Conservation (phyloP, 2,329 filamentous ascomycete species). For the Tolypocladium guangdongense region DNA sequence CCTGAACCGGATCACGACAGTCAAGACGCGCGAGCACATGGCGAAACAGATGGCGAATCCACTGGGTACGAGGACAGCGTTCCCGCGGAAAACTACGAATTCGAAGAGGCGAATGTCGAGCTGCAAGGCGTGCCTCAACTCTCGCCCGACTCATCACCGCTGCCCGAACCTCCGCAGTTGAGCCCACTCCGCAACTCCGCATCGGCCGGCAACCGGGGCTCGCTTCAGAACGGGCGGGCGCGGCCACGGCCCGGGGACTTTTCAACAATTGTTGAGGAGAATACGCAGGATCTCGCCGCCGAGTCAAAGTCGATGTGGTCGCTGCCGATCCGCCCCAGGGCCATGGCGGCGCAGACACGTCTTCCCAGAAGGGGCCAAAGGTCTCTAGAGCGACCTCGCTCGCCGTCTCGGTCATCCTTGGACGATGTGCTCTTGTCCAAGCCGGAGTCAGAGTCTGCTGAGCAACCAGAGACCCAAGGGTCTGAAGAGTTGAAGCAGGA, state of each 20-base stretch:
- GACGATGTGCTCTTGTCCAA: slow-evolving; percentile 22
- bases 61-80: slow-evolving; percentile 34
- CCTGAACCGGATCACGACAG: slow-evolving; percentile 14
- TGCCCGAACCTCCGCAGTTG: slow-evolving; percentile 35
- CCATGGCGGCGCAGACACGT: slow-evolving; percentile 1
- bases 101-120: slow-evolving; percentile 30
- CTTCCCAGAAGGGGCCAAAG: slow-evolving; percentile 1
- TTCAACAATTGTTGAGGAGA: slow-evolving; percentile 36
- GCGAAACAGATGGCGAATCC: slow-evolving; percentile 2
- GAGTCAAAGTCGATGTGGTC: slow-evolving; percentile 15
- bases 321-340: slow-evolving; percentile 12
- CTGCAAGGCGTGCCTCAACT: slow-evolving; percentile 6
- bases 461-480: neutral
- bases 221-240: slow-evolving; percentile 12
- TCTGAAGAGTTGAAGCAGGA: neutral
- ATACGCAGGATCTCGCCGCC: slow-evolving; percentile 29
- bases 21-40: slow-evolving; percentile 13
- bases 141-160: slow-evolving; percentile 30
- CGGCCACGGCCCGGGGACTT: slow-evolving; percentile 28
- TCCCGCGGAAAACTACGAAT: slow-evolving; percentile 31
- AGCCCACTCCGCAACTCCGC: slow-evolving; percentile 42
- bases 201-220: slow-evolving; percentile 37
- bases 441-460: slow-evolving; percentile 7
- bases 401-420: slow-evolving; percentile 18
- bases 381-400: slow-evolving; percentile 10